Evolutionary conservation across 257 asterid species (phyloP).

Genomic region (Penstemon barbatus): DNA sequence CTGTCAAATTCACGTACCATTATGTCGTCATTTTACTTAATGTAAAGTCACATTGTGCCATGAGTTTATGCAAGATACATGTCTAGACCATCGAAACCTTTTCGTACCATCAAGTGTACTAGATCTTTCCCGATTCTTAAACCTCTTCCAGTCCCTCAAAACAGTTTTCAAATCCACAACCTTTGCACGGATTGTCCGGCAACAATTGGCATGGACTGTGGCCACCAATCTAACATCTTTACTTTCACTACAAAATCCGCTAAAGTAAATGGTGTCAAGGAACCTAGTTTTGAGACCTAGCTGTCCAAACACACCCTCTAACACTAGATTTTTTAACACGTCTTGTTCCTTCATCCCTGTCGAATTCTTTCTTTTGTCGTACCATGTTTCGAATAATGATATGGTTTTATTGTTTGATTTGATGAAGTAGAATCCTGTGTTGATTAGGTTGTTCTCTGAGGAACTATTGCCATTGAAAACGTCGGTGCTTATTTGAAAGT

Average conservation of each 20-base stretch:
- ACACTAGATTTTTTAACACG: constrained; percentile 44
- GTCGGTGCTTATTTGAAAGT: constrained; percentile 66
- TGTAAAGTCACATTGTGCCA: constrained; percentile 20
- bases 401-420: constrained; percentile 51
- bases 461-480: constrained; percentile 39
- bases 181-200: constrained; percentile 59
- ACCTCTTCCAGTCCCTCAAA: constrained; percentile 59
- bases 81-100: constrained; percentile 32
- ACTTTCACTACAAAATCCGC: constrained; percentile 61
- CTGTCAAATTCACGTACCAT: no score
- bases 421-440: constrained; percentile 66
- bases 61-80: constrained; percentile 32
- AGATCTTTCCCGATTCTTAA: neutral
- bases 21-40: no score
- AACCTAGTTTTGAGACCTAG: constrained; percentile 34
- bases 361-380: constrained; percentile 37
- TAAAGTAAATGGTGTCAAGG: constrained; percentile 49
- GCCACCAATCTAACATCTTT: constrained; percentile 32
- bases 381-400: constrained; percentile 56
- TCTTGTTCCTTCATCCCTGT: constrained; percentile 67
- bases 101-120: neutral
- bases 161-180: constrained; percentile 53
- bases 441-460: constrained; percentile 42
- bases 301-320: constrained; percentile 1
- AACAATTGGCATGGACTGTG: constrained; percentile 76